Evolutionary conservation across 2,329 filamentous ascomycete species (phyloP).

Genomic region (Colletotrichum sp.): DNA sequence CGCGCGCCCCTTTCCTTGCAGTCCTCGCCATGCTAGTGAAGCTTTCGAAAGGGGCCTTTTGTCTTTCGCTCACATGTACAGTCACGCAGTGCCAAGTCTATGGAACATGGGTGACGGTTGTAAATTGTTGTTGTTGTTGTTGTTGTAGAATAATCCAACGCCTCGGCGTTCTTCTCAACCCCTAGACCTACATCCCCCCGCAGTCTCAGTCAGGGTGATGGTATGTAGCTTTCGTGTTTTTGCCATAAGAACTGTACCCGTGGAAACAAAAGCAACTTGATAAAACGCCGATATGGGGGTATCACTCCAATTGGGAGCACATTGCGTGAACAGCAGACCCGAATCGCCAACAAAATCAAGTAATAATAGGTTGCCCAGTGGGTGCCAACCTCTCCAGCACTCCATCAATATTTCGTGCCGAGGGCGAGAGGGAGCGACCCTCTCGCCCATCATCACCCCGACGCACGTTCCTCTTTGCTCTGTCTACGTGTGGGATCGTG

Average conservation of each 20-base stretch:
- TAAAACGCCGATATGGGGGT: slow-evolving; percentile 1
- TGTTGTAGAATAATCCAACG: background rate
- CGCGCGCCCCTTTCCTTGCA: background rate
- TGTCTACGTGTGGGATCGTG: background rate
- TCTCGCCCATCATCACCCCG: background rate
- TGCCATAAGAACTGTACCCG: background rate
- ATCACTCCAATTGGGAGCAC: slow-evolving; percentile 13
- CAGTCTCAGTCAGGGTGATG: background rate
- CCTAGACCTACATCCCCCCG: background rate
- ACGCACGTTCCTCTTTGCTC: background rate
- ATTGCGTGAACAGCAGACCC: background rate
- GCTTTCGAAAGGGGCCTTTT: background rate
- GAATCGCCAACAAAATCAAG: background rate
- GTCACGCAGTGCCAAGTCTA: background rate
- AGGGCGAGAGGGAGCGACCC: background rate
- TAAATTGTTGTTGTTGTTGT: background rate
- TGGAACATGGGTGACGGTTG: background rate
- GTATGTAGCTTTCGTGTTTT: background rate
- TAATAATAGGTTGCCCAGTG: background rate
- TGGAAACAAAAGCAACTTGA: background rate
- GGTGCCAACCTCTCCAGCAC: background rate
- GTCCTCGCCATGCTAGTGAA: background rate
- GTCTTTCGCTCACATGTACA: background rate
- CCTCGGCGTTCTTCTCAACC: background rate
- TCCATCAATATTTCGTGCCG: background rate